Evolutionary conservation across 257 asterid species (phyloP).

Genomic region (Avicennia marina): DNA sequence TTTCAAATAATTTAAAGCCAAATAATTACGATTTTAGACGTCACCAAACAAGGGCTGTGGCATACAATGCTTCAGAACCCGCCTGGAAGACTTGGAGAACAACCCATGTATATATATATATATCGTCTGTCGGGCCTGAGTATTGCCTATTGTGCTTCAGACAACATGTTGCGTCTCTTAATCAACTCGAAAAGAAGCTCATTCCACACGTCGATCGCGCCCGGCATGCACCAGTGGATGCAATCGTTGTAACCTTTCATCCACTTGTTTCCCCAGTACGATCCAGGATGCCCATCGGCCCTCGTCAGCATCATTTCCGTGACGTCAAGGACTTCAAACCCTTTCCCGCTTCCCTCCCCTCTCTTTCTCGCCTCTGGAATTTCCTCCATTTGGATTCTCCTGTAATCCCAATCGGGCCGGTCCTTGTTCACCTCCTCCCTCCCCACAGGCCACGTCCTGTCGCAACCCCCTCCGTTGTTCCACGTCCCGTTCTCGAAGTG

Average conservation of each 20-base stretch:
- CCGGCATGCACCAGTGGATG: slow-evolving; percentile 53
- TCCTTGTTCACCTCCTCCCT: slow-evolving; percentile 15
- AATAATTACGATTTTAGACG: too few relatives aligned
- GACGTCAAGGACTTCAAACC: slow-evolving; percentile 40
- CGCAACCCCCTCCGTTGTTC: slow-evolving; percentile 46
- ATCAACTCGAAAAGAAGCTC: slow-evolving; percentile 27
- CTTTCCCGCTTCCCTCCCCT: slow-evolving; percentile 21
- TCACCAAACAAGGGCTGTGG: too few relatives aligned
- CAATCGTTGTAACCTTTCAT: slow-evolving; percentile 48
- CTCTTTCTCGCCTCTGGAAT: slow-evolving; percentile 26
- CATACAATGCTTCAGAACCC: too few relatives aligned
- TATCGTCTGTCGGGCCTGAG: too few relatives aligned
- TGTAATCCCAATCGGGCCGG: slow-evolving; percentile 24
- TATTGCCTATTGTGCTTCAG: too few relatives aligned
- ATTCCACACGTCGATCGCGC: slow-evolving; percentile 47
- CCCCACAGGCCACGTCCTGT: slow-evolving; percentile 27
- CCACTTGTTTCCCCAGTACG: slow-evolving; percentile 16
- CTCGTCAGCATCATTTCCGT: slow-evolving; percentile 42
- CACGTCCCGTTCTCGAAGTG: slow-evolving; percentile 54
- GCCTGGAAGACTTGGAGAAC: too few relatives aligned
- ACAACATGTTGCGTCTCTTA: too few relatives aligned
- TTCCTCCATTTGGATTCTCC: slow-evolving; percentile 43
- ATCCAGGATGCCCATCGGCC: slow-evolving; percentile 48
- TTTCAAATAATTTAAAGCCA: too few relatives aligned
- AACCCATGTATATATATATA: too few relatives aligned